Evolutionary conservation across 2,329 filamentous ascomycete genomes (phyloP).

Genomic region (Coniochaeta sp.): DNA sequence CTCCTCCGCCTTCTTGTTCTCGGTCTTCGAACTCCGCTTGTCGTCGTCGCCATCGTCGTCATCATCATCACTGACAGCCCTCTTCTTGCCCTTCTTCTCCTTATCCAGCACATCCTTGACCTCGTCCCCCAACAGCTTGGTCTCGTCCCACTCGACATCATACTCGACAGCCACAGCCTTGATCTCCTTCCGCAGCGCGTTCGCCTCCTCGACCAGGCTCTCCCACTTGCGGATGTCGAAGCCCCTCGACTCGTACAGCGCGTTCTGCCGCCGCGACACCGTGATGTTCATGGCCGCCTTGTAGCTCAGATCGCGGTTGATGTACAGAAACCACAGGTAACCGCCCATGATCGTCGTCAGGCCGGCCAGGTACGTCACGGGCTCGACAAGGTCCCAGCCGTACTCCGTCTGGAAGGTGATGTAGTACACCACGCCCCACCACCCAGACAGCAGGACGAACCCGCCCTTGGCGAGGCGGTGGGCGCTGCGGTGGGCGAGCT

Average conservation of each 20-base stretch:
- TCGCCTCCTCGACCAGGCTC: slow-evolving; percentile 69
- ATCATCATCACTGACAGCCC: slow-evolving; percentile 29
- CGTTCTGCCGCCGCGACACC: slow-evolving; percentile 67
- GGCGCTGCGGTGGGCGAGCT: slow-evolving; percentile 66
- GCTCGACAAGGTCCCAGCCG: slow-evolving; percentile 89
- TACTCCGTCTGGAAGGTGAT: slow-evolving; percentile 64
- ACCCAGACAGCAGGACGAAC: slow-evolving; percentile 63
- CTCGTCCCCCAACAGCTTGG: slow-evolving; percentile 62
- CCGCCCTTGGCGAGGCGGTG: slow-evolving; percentile 75
- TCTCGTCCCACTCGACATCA: slow-evolving; percentile 84
- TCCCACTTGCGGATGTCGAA: slow-evolving; percentile 78
- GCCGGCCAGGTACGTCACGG: slow-evolving; percentile 83
- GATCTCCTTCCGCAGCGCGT: slow-evolving; percentile 69
- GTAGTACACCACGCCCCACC: slow-evolving; percentile 79
- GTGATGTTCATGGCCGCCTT: slow-evolving; percentile 82
- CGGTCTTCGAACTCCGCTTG: slow-evolving; percentile 11
- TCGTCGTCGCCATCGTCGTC: slow-evolving; percentile 27
- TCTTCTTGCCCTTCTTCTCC: slow-evolving; percentile 29
- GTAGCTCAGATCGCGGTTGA: slow-evolving; percentile 84
- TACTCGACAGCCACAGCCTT: slow-evolving; percentile 77
- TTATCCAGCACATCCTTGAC: slow-evolving; percentile 49
- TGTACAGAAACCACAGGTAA: slow-evolving; percentile 90
- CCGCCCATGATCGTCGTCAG: slow-evolving; percentile 79
- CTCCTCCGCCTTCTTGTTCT: slow-evolving; percentile 19
- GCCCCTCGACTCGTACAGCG: slow-evolving; percentile 66